Evolutionary conservation across 129 eudicot genomes (phyloP).

Genomic region (Lactuca sativa): DNA sequence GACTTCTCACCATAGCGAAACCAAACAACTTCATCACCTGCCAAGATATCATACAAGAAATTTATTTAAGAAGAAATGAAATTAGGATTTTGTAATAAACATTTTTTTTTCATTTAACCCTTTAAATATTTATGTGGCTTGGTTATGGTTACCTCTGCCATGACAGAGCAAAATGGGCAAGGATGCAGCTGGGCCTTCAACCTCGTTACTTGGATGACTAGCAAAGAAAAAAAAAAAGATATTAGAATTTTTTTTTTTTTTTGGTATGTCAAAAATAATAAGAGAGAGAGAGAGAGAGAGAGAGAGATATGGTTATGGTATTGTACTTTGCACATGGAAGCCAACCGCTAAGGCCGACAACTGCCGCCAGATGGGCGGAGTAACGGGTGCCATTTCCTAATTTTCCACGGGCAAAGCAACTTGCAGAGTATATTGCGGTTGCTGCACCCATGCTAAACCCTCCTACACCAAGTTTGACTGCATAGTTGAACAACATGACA

Average conservation of each 20-base stretch:
- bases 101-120: not conserved
- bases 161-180: slow-evolving; percentile 81
- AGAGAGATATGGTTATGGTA: not conserved
- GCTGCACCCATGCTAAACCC: slow-evolving; percentile 95
- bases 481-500: slow-evolving; percentile 5
- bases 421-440: slow-evolving; percentile 61
- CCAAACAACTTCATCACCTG: slow-evolving; percentile 77
- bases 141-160: slow-evolving; percentile 49
- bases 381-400: slow-evolving; percentile 53
- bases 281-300: too few species aligned
- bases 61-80: too few species aligned
- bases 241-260: too few species aligned
- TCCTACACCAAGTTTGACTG: slow-evolving; percentile 76
- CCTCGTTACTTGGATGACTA: slow-evolving; percentile 46
- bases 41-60: slow-evolving; percentile 12
- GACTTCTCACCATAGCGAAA: slow-evolving; percentile 67
- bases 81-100: too few species aligned
- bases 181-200: slow-evolving; percentile 70
- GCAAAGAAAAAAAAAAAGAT: slow-evolving; percentile 13
- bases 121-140: not conserved
- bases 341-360: slow-evolving; percentile 81
- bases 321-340: slow-evolving; percentile 72
- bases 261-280: not conserved
- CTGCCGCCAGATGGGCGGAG: slow-evolving; percentile 54
- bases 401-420: slow-evolving; percentile 60